Evolutionary conservation across 208 protist species (phyloP).

Genomic region (Trypanosoma congolense): DNA sequence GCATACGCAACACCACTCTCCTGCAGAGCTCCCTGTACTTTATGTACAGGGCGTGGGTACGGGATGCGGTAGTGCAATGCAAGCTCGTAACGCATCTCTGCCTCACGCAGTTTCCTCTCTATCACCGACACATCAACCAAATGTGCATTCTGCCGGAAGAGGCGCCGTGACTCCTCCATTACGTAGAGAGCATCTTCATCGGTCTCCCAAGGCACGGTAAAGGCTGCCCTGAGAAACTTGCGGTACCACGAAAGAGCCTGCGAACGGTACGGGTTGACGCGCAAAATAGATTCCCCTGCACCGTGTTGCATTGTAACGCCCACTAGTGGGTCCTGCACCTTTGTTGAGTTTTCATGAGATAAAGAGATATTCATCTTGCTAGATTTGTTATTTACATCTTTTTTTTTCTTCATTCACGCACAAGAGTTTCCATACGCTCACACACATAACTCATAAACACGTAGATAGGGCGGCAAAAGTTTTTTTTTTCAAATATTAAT

Average conservation of each 20-base stretch:
- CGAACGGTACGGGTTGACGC: conserved; percentile 51
- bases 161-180: conserved; percentile 66
- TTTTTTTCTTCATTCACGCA: no score
- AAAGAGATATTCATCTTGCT: no score
- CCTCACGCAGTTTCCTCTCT: conserved; percentile 79
- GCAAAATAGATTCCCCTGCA: conserved; percentile 16
- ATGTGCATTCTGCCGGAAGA: conserved; percentile 64
- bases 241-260: conserved; percentile 82
- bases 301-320: conserved; percentile 11
- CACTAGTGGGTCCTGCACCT: no score
- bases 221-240: conserved; percentile 73
- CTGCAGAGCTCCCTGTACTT: conserved; percentile 70
- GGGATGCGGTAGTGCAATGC: conserved; percentile 83
- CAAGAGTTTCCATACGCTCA: no score
- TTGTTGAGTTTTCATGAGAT: no score
- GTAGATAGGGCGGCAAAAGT: no score
- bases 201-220: conserved; percentile 70
- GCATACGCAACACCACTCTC: conserved; percentile 78
- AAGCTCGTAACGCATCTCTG: conserved; percentile 86
- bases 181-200: conserved; percentile 87
- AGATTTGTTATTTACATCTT: no score
- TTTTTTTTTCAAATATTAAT: no score
- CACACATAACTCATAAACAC: no score
- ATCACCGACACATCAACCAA: conserved; percentile 59
- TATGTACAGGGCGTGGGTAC: conserved; percentile 79